phyloP scores from a whole-genome alignment of 1,284 basidiomycete genomes.

The Puccinia hordei region DNA sequence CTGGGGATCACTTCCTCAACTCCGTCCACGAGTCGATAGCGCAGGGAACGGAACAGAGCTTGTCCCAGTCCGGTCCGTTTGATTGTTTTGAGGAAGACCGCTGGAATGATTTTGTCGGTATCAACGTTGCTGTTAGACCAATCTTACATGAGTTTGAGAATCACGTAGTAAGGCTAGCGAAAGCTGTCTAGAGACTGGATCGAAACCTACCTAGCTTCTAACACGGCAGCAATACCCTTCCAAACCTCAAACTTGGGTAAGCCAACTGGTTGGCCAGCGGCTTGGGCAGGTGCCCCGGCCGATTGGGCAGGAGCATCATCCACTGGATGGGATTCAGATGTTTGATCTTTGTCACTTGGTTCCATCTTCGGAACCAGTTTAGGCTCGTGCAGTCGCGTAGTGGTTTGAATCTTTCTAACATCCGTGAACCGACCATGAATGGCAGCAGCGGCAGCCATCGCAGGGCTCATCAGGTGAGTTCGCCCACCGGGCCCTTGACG shows the following conservation, averaged over 20 bases:
- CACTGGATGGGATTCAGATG: slow-evolving; percentile 53
- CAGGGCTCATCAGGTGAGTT: slow-evolving; percentile 88
- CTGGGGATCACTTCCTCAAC: slow-evolving; percentile 68
- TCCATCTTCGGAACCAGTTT: slow-evolving; percentile 65
- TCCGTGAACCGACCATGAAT: slow-evolving; percentile 85
- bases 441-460: slow-evolving; percentile 93
- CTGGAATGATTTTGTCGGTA: slow-evolving; percentile 93
- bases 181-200: slow-evolving; percentile 71
- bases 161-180: slow-evolving; percentile 62
- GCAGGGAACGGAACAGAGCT: slow-evolving; percentile 80
- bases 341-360: slow-evolving; percentile 54
- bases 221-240: slow-evolving; percentile 50
- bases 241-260: slow-evolving; percentile 72
- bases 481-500: slow-evolving; percentile 86
- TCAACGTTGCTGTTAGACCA: slow-evolving; percentile 70
- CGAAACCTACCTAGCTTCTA: slow-evolving; percentile 37
- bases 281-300: slow-evolving; percentile 61
- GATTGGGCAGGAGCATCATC: slow-evolving; percentile 55
- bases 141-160: background rate
- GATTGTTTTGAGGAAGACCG: slow-evolving; percentile 67
- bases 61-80: slow-evolving; percentile 89
- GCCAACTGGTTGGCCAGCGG: slow-evolving; percentile 64
- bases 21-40: slow-evolving; percentile 74
- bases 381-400: slow-evolving; percentile 52
- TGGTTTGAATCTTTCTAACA: slow-evolving; percentile 76